Evolutionary conservation across 371 early-diverging fungal genomes (phyloP).

Genomic region (Globomyces sp.): DNA sequence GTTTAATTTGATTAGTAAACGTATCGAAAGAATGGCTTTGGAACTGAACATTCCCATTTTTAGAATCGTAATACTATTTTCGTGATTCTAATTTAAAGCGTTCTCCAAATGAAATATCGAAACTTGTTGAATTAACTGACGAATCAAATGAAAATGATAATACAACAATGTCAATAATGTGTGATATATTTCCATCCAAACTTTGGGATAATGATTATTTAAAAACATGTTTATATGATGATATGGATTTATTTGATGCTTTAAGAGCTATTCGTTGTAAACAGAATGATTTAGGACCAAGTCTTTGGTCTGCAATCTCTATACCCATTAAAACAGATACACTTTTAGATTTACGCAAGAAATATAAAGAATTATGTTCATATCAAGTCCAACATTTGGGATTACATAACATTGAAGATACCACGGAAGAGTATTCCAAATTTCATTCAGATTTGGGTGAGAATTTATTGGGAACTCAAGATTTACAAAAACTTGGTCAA

Average conservation of each 20-base stretch:
- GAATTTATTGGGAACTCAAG: slow-evolving; percentile 16
- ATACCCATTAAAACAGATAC: slow-evolving; percentile 12
- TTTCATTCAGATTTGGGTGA: slow-evolving; percentile 21
- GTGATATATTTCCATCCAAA: slow-evolving; percentile 17
- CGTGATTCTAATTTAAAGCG: not conserved
- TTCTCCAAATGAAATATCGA: slow-evolving; percentile 3
- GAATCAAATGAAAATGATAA: not conserved
- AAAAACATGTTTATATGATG: slow-evolving; percentile 33
- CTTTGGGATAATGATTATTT: slow-evolving; percentile 19
- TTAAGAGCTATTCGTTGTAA: slow-evolving; percentile 10
- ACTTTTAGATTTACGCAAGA: slow-evolving; percentile 24
- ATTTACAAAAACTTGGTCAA: not conserved
- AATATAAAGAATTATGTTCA: slow-evolving; percentile 30
- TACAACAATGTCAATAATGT: not conserved
- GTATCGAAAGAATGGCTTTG: slow-evolving; percentile 16
- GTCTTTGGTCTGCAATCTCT: slow-evolving; percentile 29
- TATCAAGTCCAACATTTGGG: slow-evolving; percentile 26
- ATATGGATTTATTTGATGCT: slow-evolving; percentile 33
- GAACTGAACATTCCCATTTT: slow-evolving; percentile 28
- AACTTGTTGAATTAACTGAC: not conserved
- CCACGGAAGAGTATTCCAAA: slow-evolving; percentile 6
- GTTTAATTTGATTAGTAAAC: slow-evolving; percentile 4
- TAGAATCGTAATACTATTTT: slow-evolving; percentile 4
- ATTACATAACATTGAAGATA: slow-evolving; percentile 23
- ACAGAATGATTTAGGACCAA: not conserved